These are phyloP conservation scores for Cinnamomum chago DNA, from an alignment of 164 flowering plant species.

Conservation along the genomic window DNA sequence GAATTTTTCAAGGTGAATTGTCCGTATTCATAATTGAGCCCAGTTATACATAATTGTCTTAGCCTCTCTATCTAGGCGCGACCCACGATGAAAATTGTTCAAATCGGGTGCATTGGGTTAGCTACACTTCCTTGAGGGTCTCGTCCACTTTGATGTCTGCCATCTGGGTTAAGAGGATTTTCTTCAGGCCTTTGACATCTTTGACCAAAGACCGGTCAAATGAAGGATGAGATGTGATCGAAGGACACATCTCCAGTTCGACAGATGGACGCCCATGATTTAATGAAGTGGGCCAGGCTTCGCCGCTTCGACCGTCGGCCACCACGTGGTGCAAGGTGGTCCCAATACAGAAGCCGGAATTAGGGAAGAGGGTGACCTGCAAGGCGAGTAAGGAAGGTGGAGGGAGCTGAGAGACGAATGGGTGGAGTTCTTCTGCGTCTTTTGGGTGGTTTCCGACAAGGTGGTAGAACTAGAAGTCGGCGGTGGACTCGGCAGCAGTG, in stretches of 20 bases:
- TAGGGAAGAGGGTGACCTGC: conserved; percentile 18
- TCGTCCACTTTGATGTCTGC: not conserved
- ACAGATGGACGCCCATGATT: conserved; percentile 15
- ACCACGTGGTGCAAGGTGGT: conserved; percentile 5
- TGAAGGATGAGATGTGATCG: not conserved
- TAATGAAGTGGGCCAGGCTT: conserved; percentile 13
- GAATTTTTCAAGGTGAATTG: no score
- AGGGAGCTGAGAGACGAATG: conserved; percentile 3
- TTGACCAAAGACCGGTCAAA: not conserved
- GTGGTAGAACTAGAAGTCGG: not conserved
- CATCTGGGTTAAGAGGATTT: not conserved
- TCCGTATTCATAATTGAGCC: no score
- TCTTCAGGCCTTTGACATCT: not conserved
- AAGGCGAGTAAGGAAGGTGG: conserved; percentile 6
- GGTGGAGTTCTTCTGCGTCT: not conserved
- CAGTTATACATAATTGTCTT: not conserved
- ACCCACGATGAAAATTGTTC: not conserved
- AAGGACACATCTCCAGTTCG: conserved; percentile 7
- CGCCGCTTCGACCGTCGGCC: conserved; percentile 6
- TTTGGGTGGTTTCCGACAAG: not conserved
- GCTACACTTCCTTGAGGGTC: not conserved
- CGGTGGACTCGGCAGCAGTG: conserved; percentile 12
- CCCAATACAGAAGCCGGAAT: conserved; percentile 10
- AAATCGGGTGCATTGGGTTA: not conserved
- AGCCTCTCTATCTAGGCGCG: conserved; percentile 3